phyloP scores from a whole-genome alignment of 2,329 filamentous ascomycete genomes.

The Chalara sp. region DNA sequence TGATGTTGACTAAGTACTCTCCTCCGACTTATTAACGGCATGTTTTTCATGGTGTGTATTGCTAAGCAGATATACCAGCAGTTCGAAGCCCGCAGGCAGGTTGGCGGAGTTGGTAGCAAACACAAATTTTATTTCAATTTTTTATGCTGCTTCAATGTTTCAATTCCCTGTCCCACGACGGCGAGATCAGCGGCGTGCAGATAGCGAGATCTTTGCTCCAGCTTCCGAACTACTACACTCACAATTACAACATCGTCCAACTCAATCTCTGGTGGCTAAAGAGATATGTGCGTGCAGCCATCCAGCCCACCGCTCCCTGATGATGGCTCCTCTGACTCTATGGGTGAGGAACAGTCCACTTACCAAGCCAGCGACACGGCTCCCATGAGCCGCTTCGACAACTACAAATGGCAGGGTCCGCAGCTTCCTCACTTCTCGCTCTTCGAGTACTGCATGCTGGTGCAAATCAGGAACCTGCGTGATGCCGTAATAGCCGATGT shows the following conservation, averaged over 20 bases:
- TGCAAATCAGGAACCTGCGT: not conserved
- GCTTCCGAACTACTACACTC: not conserved
- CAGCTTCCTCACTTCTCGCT: not conserved
- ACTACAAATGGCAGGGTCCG: not conserved
- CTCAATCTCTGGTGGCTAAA: not conserved
- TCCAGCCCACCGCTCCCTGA: not conserved
- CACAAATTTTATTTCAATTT: no score
- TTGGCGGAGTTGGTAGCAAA: no score
- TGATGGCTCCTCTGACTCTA: not conserved
- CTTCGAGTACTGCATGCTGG: not conserved
- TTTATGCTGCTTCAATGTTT: not conserved
- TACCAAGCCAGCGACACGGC: not conserved
- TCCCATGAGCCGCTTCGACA: not conserved
- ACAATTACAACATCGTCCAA: not conserved
- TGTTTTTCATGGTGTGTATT: no score
- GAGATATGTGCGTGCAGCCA: not conserved
- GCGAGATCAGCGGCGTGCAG: not conserved
- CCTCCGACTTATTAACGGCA: no score
- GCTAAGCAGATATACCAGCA: no score
- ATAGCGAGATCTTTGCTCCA: not conserved
- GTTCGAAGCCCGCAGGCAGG: no score
- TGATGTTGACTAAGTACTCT: no score
- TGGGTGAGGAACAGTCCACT: not conserved
- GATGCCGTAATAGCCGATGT: not conserved
- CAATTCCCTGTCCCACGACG: not conserved